Percentiles rank a stretch among this genome's conserved stretches.
Conservation (phyloP, 257 asterid genomes). For the Fraxinus cuspidata region DNA sequence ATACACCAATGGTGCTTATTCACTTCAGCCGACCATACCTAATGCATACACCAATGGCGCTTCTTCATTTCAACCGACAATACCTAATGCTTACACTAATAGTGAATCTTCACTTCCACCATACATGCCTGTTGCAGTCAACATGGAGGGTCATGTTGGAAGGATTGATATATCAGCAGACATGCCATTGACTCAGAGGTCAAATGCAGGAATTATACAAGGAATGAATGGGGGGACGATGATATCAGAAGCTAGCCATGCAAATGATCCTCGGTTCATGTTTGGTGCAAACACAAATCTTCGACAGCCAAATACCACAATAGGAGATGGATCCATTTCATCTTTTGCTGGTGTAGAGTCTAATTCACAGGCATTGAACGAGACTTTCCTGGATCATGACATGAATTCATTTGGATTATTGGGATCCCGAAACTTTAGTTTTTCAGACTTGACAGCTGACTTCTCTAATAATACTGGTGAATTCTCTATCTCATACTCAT, state of each 20-base stretch:
- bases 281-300: slow-evolving; percentile 33
- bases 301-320: slow-evolving; percentile 33
- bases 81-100: slow-evolving; percentile 36
- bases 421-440: slow-evolving; percentile 49
- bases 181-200: slow-evolving; percentile 39
- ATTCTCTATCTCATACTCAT: slow-evolving; percentile 11
- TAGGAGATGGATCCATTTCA: slow-evolving; percentile 38
- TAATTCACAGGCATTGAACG: slow-evolving; percentile 35
- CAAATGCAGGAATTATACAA: slow-evolving; percentile 37
- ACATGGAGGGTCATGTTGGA: slow-evolving; percentile 30
- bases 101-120: neutral
- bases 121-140: slow-evolving; percentile 27
- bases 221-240: slow-evolving; percentile 22
- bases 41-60: slow-evolving; percentile 28
- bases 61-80: slow-evolving; percentile 47
- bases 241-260: slow-evolving; percentile 34
- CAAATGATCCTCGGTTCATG: slow-evolving; percentile 28
- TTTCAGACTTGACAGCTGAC: slow-evolving; percentile 46
- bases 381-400: slow-evolving; percentile 32
- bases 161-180: slow-evolving; percentile 35
- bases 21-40: slow-evolving; percentile 44
- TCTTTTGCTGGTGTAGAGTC: slow-evolving; percentile 39
- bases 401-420: slow-evolving; percentile 36
- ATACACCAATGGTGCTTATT: slow-evolving; percentile 32
- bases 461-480: slow-evolving; percentile 42